Percentiles rank a stretch among this genome's conserved stretches.
Evolutionary conservation across 2,329 filamentous ascomycete species (phyloP).

Genomic region (Colletotrichum tanaceti): DNA sequence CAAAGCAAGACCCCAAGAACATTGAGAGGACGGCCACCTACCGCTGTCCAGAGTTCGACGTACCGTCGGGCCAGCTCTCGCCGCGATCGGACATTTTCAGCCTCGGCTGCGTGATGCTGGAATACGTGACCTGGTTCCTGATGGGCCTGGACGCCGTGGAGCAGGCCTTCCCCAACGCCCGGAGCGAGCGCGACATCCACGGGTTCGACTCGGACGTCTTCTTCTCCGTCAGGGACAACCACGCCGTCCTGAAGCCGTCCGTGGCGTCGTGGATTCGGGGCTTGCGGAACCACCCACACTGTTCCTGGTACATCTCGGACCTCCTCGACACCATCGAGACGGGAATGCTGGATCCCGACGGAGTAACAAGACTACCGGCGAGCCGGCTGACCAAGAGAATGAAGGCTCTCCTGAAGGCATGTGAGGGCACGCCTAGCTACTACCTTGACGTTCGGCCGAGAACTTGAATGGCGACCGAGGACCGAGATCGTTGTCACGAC

Average conservation of each 20-base stretch:
- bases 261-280: constrained; percentile 12
- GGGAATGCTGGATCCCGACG: constrained; percentile 19
- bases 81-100: constrained; percentile 49
- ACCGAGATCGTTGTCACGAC: not conserved
- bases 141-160: constrained; percentile 41
- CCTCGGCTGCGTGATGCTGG: constrained; percentile 51
- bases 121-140: constrained; percentile 52
- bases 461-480: not conserved
- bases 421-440: not conserved
- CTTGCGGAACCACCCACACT: not conserved
- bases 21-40: constrained; percentile 48
- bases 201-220: constrained; percentile 25
- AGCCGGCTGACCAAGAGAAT: constrained; percentile 17
- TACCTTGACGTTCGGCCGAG: not conserved
- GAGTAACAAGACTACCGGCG: not conserved
- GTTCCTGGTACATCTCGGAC: constrained; percentile 22
- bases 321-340: constrained; percentile 8
- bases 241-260: constrained; percentile 13
- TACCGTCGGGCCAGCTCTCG: constrained; percentile 42
- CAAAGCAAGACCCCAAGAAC: constrained; percentile 22
- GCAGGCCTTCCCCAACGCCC: constrained; percentile 28
- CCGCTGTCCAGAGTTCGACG: constrained; percentile 53
- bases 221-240: constrained; percentile 11
- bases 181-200: constrained; percentile 27
- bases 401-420: not conserved